A percentile compares a stretch with the other conserved stretches of the same genome.
Evolutionary conservation across 163 green algal genomes (phyloP).

Genomic region (Chloroidium sp.): DNA sequence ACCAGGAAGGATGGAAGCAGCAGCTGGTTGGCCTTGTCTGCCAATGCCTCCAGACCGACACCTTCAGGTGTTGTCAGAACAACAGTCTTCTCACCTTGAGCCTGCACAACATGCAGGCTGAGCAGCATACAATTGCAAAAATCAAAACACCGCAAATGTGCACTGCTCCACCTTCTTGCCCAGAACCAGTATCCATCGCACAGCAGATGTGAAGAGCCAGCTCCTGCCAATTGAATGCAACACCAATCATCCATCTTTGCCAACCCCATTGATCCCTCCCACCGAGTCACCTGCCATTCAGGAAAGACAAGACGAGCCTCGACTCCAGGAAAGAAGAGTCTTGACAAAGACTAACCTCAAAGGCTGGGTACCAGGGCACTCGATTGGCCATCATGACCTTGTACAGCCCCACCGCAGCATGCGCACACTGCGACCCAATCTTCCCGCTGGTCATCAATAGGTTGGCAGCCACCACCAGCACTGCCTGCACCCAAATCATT

Average conservation of each 20-base stretch:
- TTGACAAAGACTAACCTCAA: constrained; percentile 8
- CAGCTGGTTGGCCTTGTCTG: constrained; percentile 1
- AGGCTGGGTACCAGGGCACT: constrained; percentile 18
- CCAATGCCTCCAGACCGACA: constrained; percentile 1
- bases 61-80: constrained; percentile 4
- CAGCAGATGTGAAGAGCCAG: no score
- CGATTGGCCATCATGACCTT: constrained; percentile 6
- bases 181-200: no score
- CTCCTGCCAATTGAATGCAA: no score
- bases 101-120: constrained; percentile 3
- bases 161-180: no score
- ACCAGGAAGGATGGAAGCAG: constrained; percentile 10
- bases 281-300: no score
- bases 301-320: no score
- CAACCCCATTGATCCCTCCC: no score
- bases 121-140: no score
- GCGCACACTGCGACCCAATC: constrained; percentile 19
- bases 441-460: constrained; percentile 24
- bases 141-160: no score
- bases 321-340: no score
- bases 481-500: constrained; percentile 7
- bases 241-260: no score
- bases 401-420: constrained; percentile 23
- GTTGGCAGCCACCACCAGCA: constrained; percentile 15
- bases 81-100: constrained; percentile 24